phyloP scores from a whole-genome alignment of 176 grass and related monocot species.

The Triticum timopheevii region DNA sequence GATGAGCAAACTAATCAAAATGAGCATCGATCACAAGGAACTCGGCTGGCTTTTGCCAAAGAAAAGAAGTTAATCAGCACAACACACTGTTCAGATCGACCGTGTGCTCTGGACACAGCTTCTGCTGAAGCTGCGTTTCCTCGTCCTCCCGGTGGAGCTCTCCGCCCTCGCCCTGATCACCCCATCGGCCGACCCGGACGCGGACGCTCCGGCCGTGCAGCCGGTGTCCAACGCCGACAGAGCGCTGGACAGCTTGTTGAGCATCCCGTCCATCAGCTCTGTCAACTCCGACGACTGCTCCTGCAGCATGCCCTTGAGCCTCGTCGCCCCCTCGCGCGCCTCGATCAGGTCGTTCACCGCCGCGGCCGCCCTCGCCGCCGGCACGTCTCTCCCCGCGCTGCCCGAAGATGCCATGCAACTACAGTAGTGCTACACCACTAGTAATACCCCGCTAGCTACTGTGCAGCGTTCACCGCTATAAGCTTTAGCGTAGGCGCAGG shows the following conservation, averaged over 20 bases:
- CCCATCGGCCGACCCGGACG: conserved; percentile 21
- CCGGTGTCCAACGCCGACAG: conserved; percentile 24
- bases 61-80: not conserved
- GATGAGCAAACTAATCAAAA: not conserved
- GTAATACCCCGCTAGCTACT: not conserved
- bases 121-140: conserved; percentile 36
- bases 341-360: conserved; percentile 32
- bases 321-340: conserved; percentile 28
- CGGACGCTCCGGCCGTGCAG: not conserved
- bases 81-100: not conserved
- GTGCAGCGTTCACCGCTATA: not conserved
- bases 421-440: not conserved
- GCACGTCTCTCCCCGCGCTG: conserved; percentile 6
- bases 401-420: conserved; percentile 16
- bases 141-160: conserved; percentile 35
- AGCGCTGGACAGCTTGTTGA: conserved; percentile 40
- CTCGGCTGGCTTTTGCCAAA: too few species aligned
- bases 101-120: conserved; percentile 15
- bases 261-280: conserved; percentile 38
- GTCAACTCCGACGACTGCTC: conserved; percentile 14
- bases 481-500: not conserved
- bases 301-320: conserved; percentile 31
- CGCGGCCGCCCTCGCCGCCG: conserved; percentile 18
- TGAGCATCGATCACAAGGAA: not conserved
- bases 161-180: conserved; percentile 14